Evolutionary conservation across 1,139 yeast species (phyloP).

Genomic region (Saccharomyces hybrid): DNA sequence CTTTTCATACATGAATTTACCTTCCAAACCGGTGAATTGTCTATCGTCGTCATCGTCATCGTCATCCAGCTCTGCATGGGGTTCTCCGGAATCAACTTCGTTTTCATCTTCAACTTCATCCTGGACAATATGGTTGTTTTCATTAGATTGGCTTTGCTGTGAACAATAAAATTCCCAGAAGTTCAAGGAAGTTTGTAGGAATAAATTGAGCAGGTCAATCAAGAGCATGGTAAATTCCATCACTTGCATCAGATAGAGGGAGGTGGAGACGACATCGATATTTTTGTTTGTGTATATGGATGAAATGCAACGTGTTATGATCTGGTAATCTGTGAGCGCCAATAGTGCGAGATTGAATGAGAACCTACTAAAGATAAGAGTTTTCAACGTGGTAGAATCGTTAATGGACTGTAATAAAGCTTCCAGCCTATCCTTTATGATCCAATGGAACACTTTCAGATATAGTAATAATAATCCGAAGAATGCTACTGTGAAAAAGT

Average conservation of each 20-base stretch:
- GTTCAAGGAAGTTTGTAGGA: conserved; percentile 39
- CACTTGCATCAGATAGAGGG: conserved; percentile 44
- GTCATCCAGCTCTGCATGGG: conserved; percentile 2
- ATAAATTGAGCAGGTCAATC: conserved; percentile 41
- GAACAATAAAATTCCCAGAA: conserved; percentile 44
- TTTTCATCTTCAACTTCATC: not conserved
- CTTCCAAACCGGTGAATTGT: conserved; percentile 52
- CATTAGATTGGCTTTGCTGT: conserved; percentile 6
- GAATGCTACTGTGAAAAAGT: conserved; percentile 40
- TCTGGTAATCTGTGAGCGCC: conserved; percentile 42
- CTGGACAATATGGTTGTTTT: not conserved
- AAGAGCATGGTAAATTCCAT: conserved; percentile 67
- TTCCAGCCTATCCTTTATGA: conserved; percentile 58
- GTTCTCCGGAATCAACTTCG: conserved; percentile 11
- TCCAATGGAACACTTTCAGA: conserved; percentile 67
- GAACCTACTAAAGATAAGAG: conserved; percentile 34
- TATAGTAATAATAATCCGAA: conserved; percentile 42
- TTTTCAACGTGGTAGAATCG: conserved; percentile 32
- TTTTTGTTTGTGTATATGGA: conserved; percentile 7
- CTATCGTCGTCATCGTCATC: conserved; percentile 20
- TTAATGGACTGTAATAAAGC: conserved; percentile 36
- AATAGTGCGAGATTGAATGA: conserved; percentile 38
- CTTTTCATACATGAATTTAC: conserved; percentile 55
- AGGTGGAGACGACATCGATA: conserved; percentile 1
- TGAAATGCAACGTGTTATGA: conserved; percentile 47